Percentiles rank a stretch among this genome's conserved stretches.
Evolutionary conservation across 306 rosid genomes (phyloP).

Genomic region (Gleditsia sinensis): DNA sequence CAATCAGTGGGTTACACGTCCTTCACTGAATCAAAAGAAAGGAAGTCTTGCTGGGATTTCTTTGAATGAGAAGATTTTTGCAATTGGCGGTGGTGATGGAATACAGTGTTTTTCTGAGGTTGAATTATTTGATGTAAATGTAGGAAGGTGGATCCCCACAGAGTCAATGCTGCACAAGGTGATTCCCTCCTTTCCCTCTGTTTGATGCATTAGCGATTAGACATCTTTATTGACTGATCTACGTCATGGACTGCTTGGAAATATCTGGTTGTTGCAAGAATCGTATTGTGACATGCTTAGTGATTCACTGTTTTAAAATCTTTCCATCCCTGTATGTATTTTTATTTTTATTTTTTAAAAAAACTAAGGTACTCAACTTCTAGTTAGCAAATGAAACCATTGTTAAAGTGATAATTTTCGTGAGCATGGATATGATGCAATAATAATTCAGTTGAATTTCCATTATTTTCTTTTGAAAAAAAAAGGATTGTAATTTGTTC

Average conservation of each 20-base stretch:
- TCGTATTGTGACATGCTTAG: not conserved
- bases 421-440: not conserved
- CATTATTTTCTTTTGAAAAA: not conserved
- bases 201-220: not conserved
- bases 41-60: slow-evolving; percentile 49
- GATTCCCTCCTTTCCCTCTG: not conserved
- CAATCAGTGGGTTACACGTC: slow-evolving; percentile 43
- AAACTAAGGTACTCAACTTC: slow-evolving; percentile 5
- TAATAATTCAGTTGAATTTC: not conserved
- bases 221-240: not conserved
- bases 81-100: slow-evolving; percentile 56
- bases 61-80: slow-evolving; percentile 45
- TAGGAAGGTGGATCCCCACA: slow-evolving; percentile 49
- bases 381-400: not conserved
- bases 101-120: slow-evolving; percentile 48
- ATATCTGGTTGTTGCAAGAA: not conserved
- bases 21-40: slow-evolving; percentile 44
- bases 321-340: not conserved
- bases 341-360: not conserved
- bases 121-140: slow-evolving; percentile 40
- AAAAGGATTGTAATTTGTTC: not conserved
- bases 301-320: not conserved
- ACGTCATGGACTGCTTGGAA: not conserved
- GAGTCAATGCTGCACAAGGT: slow-evolving; percentile 46
- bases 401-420: not conserved